Evolutionary conservation across 192 early-diverging fungal genomes (phyloP).

Genomic region (Gamsiella multidivaricata): DNA sequence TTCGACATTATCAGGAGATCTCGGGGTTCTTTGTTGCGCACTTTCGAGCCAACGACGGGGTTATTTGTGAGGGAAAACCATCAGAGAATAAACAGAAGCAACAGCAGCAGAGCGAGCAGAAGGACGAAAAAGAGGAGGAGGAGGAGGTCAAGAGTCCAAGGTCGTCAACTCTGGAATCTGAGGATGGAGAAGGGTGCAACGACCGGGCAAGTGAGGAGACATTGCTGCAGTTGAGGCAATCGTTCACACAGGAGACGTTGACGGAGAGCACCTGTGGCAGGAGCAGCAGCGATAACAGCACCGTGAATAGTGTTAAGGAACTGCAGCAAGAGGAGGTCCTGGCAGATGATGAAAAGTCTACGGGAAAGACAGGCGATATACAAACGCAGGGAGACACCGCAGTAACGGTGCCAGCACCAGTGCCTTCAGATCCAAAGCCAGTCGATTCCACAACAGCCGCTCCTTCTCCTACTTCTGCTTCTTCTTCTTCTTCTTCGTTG

Average conservation of each 20-base stretch:
- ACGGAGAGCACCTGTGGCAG: background rate
- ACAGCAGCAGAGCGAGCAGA: background rate
- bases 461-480: background rate
- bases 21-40: slow-evolving; percentile 53
- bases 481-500: background rate
- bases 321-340: background rate
- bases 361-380: background rate
- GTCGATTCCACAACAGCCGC: background rate
- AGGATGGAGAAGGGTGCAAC: background rate
- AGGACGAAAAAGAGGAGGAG: background rate
- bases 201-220: background rate
- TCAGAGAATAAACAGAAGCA: background rate
- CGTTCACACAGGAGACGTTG: background rate
- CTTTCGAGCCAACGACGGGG: slow-evolving; percentile 30
- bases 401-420: background rate
- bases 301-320: background rate
- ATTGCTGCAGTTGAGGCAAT: background rate
- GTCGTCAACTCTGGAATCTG: background rate
- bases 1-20: slow-evolving; percentile 52
- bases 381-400: background rate
- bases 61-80: slow-evolving; percentile 6
- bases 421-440: too few relatives aligned
- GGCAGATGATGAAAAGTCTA: background rate
- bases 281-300: background rate
- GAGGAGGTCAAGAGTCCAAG: slow-evolving; percentile 24